Evolutionary conservation across 1,139 yeast genomes (phyloP).

Genomic region (Sugiyamaella neomexicana): DNA sequence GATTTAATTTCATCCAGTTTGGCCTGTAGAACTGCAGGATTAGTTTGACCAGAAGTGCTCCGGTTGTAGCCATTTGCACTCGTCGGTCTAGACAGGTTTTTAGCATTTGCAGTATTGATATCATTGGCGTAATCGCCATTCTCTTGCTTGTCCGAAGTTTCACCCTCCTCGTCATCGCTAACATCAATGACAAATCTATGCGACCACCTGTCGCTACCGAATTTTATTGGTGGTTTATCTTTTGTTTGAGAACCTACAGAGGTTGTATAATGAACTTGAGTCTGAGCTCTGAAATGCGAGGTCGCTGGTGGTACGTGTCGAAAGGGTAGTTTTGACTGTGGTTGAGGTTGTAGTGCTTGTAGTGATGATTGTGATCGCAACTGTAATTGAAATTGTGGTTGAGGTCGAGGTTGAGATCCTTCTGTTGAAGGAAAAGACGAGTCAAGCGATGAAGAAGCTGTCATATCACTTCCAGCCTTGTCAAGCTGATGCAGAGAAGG

Average conservation of each 20-base stretch:
- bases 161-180: conserved; percentile 26
- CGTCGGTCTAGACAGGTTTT: not conserved
- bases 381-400: too few species aligned
- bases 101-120: not conserved
- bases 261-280: not conserved
- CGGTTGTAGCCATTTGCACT: not conserved
- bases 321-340: not conserved
- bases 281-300: not conserved
- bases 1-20: conserved; percentile 22
- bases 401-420: too few species aligned
- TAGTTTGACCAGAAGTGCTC: not conserved
- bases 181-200: conserved; percentile 27
- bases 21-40: conserved; percentile 13
- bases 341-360: not conserved
- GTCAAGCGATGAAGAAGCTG: not conserved
- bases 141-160: not conserved
- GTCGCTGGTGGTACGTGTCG: not conserved
- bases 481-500: not conserved
- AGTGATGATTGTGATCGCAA: not conserved
- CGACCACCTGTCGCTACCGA: conserved; percentile 42
- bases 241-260: not conserved
- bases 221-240: conserved; percentile 28
- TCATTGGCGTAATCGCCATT: not conserved
- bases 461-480: not conserved
- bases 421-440: too few species aligned